These are phyloP conservation scores for Vicia faba DNA, from an alignment of 306 rosid species.

Conservation along the genomic window DNA sequence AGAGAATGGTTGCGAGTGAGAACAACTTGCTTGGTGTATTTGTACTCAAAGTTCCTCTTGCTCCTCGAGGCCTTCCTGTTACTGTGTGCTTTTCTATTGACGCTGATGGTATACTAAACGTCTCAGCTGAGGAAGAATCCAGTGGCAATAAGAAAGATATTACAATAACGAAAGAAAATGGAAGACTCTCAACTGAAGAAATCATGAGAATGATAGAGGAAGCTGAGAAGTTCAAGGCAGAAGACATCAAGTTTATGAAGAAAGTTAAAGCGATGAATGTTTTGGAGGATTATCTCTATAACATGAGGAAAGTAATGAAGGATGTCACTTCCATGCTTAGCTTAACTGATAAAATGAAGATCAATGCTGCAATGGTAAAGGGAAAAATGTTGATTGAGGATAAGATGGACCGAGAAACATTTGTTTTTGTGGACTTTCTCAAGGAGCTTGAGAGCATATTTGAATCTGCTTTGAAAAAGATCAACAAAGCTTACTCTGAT, in stretches of 20 bases:
- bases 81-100: not conserved
- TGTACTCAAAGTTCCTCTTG: not conserved
- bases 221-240: not conserved
- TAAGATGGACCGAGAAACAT: not conserved
- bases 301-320: not conserved
- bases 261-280: constrained; percentile 1
- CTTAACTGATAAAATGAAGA: not conserved
- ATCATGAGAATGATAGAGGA: not conserved
- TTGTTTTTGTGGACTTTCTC: not conserved
- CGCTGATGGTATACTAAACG: not conserved
- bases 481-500: not conserved
- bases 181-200: not conserved
- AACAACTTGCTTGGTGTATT: constrained; percentile 12
- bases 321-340: constrained; percentile 2
- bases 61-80: not conserved
- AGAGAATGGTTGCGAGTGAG: not conserved
- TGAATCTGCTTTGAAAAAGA: not conserved
- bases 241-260: not conserved
- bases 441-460: not conserved
- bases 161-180: not conserved
- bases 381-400: not conserved
- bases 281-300: not conserved
- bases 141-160: not conserved
- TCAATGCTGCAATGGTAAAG: not conserved
- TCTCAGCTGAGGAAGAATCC: not conserved